Conservation (phyloP, 2,329 filamentous ascomycete species). For the Fusarium cyanostomum region DNA sequence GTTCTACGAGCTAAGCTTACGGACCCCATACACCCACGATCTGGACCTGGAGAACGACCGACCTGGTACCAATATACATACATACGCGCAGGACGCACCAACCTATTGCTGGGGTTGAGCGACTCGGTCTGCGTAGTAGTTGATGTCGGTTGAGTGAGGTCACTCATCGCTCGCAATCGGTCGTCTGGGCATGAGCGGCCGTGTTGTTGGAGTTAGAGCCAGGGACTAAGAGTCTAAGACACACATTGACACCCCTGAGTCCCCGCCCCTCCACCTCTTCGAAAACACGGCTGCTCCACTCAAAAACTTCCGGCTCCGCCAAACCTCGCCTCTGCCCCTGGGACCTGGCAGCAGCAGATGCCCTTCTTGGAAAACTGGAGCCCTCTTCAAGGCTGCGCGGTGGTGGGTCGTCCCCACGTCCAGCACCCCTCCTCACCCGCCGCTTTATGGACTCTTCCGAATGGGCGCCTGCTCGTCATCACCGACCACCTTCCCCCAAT, state of each 20-base stretch:
- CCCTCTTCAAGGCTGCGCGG: constrained; percentile 25
- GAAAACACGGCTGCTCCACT: constrained; percentile 30
- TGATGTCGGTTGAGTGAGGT: constrained; percentile 18
- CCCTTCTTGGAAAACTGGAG: constrained; percentile 27
- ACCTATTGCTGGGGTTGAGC: constrained; percentile 14
- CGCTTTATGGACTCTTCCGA: constrained; percentile 19
- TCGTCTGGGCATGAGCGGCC: constrained; percentile 25
- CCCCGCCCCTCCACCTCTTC: constrained; percentile 18
- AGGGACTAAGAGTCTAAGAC: constrained; percentile 33
- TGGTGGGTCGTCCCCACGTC: constrained; percentile 33
- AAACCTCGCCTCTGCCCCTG: constrained; percentile 39
- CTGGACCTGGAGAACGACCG: constrained; percentile 16
- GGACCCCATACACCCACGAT: constrained; percentile 2
- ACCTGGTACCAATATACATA: constrained; percentile 36
- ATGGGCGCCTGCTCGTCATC: constrained; percentile 41
- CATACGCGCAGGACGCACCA: background rate
- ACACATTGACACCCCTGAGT: constrained; percentile 34
- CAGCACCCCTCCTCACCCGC: constrained; percentile 29
- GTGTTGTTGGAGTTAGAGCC: constrained; percentile 13
- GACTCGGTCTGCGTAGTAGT: too few species aligned
- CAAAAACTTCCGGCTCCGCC: constrained; percentile 32
- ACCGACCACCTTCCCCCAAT: constrained; percentile 37
- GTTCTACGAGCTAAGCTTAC: constrained; percentile 12
- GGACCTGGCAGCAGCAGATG: constrained; percentile 32
- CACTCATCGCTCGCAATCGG: constrained; percentile 13